Conservation (phyloP, 2,329 filamentous ascomycete genomes). For the Arthrobotrys pseudoclavata region DNA sequence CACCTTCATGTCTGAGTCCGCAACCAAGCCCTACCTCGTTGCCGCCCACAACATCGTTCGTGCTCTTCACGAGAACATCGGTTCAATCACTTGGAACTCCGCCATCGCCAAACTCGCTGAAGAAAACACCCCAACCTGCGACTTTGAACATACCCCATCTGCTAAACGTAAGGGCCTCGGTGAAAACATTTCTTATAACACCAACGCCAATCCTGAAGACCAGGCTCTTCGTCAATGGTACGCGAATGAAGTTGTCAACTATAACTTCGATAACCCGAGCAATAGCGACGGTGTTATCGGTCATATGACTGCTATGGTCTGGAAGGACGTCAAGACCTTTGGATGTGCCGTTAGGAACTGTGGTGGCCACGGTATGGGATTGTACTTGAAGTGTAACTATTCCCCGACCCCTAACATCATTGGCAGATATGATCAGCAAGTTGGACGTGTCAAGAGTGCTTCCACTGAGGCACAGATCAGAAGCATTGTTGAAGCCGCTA, state of each 20-base stretch:
- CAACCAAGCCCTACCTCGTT: slow-evolving; percentile 43
- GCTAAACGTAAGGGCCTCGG: slow-evolving; percentile 39
- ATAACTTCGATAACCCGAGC: slow-evolving; percentile 40
- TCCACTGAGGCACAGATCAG: slow-evolving; percentile 27
- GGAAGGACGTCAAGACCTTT: slow-evolving; percentile 47
- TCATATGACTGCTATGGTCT: slow-evolving; percentile 58
- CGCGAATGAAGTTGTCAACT: slow-evolving; percentile 58
- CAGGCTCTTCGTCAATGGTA: slow-evolving; percentile 57
- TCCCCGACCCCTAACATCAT: slow-evolving; percentile 47
- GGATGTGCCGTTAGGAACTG: slow-evolving; percentile 56
- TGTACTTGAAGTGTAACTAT: slow-evolving; percentile 57
- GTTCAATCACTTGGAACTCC: slow-evolving; percentile 47
- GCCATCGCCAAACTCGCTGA: slow-evolving; percentile 41
- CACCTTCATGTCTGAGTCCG: slow-evolving; percentile 51
- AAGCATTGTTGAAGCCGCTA: slow-evolving; percentile 39
- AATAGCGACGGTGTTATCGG: slow-evolving; percentile 39
- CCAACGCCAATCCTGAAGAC: slow-evolving; percentile 50
- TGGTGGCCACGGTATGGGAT: slow-evolving; percentile 40
- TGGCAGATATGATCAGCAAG: slow-evolving; percentile 40
- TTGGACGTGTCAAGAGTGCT: slow-evolving; percentile 49
- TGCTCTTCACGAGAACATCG: slow-evolving; percentile 40
- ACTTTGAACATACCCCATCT: slow-evolving; percentile 41
- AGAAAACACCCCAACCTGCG: slow-evolving; percentile 52
- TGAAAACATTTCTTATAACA: slow-evolving; percentile 58
- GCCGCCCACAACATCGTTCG: slow-evolving; percentile 54